Base-by-base conservation (phyloP, 352 stramenopile genomes). In the Globisporangium emineosum region DNA sequence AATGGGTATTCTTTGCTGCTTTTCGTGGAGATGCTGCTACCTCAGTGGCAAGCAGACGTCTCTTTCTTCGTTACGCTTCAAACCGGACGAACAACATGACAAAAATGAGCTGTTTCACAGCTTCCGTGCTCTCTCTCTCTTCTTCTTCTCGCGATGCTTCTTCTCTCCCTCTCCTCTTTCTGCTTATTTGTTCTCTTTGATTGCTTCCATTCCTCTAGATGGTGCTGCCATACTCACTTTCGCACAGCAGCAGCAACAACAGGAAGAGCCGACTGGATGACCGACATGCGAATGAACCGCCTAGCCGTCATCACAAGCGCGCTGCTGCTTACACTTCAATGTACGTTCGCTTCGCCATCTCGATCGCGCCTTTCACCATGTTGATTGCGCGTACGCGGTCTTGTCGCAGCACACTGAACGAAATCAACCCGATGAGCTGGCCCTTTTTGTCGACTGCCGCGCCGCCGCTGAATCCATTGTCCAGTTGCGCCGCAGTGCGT, bases 301-400 rank as follows among this genome's bases (percentile, higher is more conserved):
- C 15, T 23, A 3, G 19, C 40, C 19, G 17, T 23, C 40, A 47
- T 47, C 17, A 47, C 40, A 47, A 21, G 17, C 15, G 12, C 19
- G 25, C 55, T 33, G 17, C 86, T 69, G 88, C 40, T 47, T 47
- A 47, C 57, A 77, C 78, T 55, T 87, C 89, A 43, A 84, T 79
- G 62, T 83, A 90, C 68, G 88, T 85, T 57, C 79, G 79, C 72
- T 93, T 94, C 52, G 87, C 87, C 25, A 89, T 70, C 67, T 95
- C 72, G 62, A 95, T 93, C 30, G 84, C 84, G 54, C 85, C 81
- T 68, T 95, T 95, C 58, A 95, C 84, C 87, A 95, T 95, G 69
- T 91, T 94, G 64, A 95, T 95, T 54, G 87, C 86, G 25, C 87
- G 87, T 54, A 95, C 87, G 58, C 87, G 87, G 60, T 95, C 87